Base-by-base conservation (phyloP, 129 eudicot genomes). In the Escallonia rubra region DNA sequence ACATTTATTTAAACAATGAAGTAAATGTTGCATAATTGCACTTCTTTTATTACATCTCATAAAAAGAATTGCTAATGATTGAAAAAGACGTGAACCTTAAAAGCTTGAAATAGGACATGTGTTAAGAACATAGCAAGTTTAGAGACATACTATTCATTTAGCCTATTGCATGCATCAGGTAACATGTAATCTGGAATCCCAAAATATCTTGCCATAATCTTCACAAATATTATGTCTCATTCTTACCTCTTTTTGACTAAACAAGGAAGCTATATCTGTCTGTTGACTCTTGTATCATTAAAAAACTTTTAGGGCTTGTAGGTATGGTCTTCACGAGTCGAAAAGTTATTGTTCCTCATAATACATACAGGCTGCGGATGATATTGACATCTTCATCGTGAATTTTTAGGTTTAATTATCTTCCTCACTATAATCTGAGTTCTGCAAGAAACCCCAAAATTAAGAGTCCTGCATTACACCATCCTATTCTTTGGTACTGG, bases 361-460 rank as follows among this genome's bases (percentile, higher is more conserved):
- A 64, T 52, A 56, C 45, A 10, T 63, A 61, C 40, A n/a, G n/a
- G 15, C 43, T 39, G 11, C 23, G 54, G 54, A 64, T 69, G n/a
- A 64, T 72, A 56, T 55, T 75, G 40, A 67, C 61, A 55, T 53
- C 11, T 61, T 40, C 14, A 61, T 42, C 53, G 66, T 58, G 43
- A 52, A 66, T 58, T 66, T 58, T 64, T 79, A 85, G 90, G 90
- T n/a, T 81, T 85, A 53, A 68, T 85, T 60, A 23, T 78, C 70
- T 34, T 85, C 51, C 74, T 85, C 43, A 86, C 86, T 74, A 65
- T 81, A 14, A 73, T 81, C 59, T 85, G 90, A 86, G 70, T 75
- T 49, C 82, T 85, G 57, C 90, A 85, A 85, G 90, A 85, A 85
- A 74, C 84, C 71, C 78, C 90, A 44, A 72, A 78, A 61, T 16